A percentile compares a stretch with the other conserved stretches of the same genome.
These are phyloP conservation scores for Tripterygium wilfordii DNA, from an alignment of 177 flowering plant species.

Conservation along the genomic window DNA sequence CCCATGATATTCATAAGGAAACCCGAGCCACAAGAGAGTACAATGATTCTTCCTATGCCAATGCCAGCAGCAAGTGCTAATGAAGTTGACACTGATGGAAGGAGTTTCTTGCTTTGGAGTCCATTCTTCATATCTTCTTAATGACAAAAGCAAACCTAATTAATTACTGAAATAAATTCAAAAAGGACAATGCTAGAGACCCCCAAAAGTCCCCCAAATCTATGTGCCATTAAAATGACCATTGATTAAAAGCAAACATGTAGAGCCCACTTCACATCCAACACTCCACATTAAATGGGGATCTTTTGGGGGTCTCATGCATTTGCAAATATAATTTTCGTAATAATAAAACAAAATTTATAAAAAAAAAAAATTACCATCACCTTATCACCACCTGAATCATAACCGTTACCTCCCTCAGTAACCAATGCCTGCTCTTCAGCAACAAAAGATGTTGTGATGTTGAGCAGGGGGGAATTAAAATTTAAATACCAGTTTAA, in stretches of 20 bases:
- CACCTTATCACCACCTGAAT: slow-evolving; percentile 21
- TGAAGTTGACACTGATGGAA: slow-evolving; percentile 85
- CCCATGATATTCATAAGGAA: slow-evolving; percentile 85
- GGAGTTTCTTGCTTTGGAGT: slow-evolving; percentile 37
- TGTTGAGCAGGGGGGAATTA: slow-evolving; percentile 87
- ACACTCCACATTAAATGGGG: too few relatives aligned
- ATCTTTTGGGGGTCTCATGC: too few relatives aligned
- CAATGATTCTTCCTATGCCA: slow-evolving; percentile 80
- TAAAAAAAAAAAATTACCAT: too few relatives aligned
- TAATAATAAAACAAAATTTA: slow-evolving; percentile 3
- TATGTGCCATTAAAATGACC: too few relatives aligned
- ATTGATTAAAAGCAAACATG: too few relatives aligned
- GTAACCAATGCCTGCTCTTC: slow-evolving; percentile 68
- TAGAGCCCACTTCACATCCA: too few relatives aligned
- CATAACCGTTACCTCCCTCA: slow-evolving; percentile 15
- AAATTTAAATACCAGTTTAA: slow-evolving; percentile 92
- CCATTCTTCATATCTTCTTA: slow-evolving; percentile 20
- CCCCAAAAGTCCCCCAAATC: too few relatives aligned
- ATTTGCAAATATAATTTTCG: background rate
- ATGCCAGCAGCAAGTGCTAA: slow-evolving; percentile 72
- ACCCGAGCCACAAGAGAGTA: slow-evolving; percentile 72
- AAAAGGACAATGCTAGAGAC: too few relatives aligned
- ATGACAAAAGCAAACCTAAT: slow-evolving; percentile 1
- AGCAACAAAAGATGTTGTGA: slow-evolving; percentile 94
- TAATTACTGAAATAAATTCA: slow-evolving; percentile 3